Evolutionary conservation across 306 rosid genomes (phyloP).

Genomic region (Fragaria ananassa): DNA sequence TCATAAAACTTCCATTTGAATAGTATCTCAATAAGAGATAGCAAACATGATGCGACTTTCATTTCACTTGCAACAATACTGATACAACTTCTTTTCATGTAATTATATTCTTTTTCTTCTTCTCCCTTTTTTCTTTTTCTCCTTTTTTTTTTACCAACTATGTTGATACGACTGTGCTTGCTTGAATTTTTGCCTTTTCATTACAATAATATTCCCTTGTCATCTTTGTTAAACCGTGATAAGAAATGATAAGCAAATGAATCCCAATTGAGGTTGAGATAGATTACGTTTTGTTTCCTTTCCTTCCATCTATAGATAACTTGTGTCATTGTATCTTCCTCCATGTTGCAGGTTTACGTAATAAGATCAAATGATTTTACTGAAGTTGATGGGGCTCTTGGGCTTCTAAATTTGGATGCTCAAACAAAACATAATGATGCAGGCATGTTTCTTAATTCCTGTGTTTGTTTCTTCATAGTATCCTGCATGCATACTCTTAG

Average conservation of each 20-base stretch:
- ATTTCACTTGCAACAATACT: not conserved
- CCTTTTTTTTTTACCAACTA: no score
- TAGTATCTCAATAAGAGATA: not conserved
- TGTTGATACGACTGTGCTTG: not conserved
- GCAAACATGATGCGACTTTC: not conserved
- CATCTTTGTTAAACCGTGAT: not conserved
- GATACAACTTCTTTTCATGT: no score
- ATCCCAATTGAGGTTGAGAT: not conserved
- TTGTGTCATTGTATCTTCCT: not conserved
- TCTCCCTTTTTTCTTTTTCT: no score
- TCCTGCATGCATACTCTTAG: not conserved
- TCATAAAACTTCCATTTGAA: not conserved
- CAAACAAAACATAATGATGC: conserved; percentile 37
- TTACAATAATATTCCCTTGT: not conserved
- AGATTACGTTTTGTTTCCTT: not conserved
- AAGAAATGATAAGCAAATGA: not conserved
- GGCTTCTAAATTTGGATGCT: conserved; percentile 43
- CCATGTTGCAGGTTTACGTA: conserved; percentile 56
- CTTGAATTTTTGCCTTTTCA: not conserved
- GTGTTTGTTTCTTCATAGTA: conserved; percentile 4
- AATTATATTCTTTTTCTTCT: no score
- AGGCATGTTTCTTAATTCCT: conserved; percentile 45
- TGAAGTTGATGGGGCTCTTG: conserved; percentile 62
- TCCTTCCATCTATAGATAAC: not conserved
- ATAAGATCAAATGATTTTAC: conserved; percentile 47